Base-by-base conservation (phyloP, 257 asterid species). In the Solanum piurae region DNA sequence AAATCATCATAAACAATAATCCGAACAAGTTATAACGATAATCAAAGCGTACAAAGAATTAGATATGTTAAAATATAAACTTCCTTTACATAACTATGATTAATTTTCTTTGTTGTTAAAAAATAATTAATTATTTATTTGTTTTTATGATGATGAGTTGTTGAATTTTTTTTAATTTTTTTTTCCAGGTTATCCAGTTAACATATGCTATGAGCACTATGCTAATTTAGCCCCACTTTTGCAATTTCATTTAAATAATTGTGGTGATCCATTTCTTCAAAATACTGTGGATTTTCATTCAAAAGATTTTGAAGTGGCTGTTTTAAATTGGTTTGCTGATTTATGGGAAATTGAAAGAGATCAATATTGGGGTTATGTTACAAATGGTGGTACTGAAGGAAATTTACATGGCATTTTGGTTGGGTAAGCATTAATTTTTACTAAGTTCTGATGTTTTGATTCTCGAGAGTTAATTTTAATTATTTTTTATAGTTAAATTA, bases 361-460 rank as follows among this genome's bases (percentile, higher is more conserved):
- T 68, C 87, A 89, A 29, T 89, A 89, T 46, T 89, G 91, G 89
- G 91, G 89, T 34, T 87, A 89, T 40, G 33, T 89, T 4, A 89
- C 91, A 18, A 89, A 87, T 66, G 89, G 91, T 34, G 91, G 91
- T 7, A 89, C 91, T 0, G 89, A 89, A 87, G 89, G 89, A 87
- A 89, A 89, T 76, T 80, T 87, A 7, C 91, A 89, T 73, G 91
- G 88, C 2, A 69, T 89, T 58, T 79, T 88, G 79, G 60, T 89
- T 6, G 91, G 91, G 90, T 89, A 40, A 44, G 88, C 0, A 23
- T 62, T 2, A 62, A 62, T 1, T 23, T 23, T 23, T 0, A 62
- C 31, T 23, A 23, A 62, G 16, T 9, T 62, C 0, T 62, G 0
- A 23, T 1, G 4, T 62, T 62, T n/a, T 1, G 16, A 62, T 62